A percentile compares a stretch with the other conserved stretches of the same genome.
Evolutionary conservation across 2,329 filamentous ascomycete genomes (phyloP).

Genomic region (Phaeosphaeriaceae sp.): DNA sequence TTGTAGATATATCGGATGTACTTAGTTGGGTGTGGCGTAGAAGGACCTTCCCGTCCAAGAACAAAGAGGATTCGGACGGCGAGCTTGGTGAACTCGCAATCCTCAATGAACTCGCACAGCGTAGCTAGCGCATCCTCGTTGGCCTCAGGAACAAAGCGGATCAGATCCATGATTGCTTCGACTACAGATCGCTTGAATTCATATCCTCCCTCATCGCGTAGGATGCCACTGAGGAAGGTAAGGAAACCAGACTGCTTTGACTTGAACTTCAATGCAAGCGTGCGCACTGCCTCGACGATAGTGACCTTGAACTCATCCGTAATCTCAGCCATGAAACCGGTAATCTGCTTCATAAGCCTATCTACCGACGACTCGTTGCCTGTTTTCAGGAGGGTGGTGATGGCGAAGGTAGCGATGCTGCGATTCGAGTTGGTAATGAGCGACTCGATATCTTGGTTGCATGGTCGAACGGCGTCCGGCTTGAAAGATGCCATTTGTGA

Average conservation of each 20-base stretch:
- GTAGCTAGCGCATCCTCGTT: slow-evolving; percentile 85
- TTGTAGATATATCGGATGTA: slow-evolving; percentile 99
- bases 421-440: slow-evolving; percentile 97
- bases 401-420: slow-evolving; percentile 97
- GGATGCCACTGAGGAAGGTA: slow-evolving; percentile 93
- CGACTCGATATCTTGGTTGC: slow-evolving; percentile 96
- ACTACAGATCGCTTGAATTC: slow-evolving; percentile 98
- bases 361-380: slow-evolving; percentile 98
- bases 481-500: slow-evolving; percentile 98
- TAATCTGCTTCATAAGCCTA: slow-evolving; percentile 97
- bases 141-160: slow-evolving; percentile 95
- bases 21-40: slow-evolving; percentile 94
- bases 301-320: slow-evolving; percentile 99
- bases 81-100: slow-evolving; percentile 98
- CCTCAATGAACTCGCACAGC: slow-evolving; percentile 98
- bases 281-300: slow-evolving; percentile 98
- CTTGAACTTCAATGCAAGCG: slow-evolving; percentile 95
- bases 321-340: slow-evolving; percentile 97
- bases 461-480: slow-evolving; percentile 86
- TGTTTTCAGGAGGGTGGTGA: slow-evolving; percentile 96
- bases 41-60: slow-evolving; percentile 91
- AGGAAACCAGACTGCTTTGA: slow-evolving; percentile 98
- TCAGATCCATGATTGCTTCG: slow-evolving; percentile 98
- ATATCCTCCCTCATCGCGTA: slow-evolving; percentile 95
- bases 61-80: slow-evolving; percentile 94